Evolutionary conservation across 768 basidiomycete species (phyloP).

Genomic region (Tephrocybe rancida): DNA sequence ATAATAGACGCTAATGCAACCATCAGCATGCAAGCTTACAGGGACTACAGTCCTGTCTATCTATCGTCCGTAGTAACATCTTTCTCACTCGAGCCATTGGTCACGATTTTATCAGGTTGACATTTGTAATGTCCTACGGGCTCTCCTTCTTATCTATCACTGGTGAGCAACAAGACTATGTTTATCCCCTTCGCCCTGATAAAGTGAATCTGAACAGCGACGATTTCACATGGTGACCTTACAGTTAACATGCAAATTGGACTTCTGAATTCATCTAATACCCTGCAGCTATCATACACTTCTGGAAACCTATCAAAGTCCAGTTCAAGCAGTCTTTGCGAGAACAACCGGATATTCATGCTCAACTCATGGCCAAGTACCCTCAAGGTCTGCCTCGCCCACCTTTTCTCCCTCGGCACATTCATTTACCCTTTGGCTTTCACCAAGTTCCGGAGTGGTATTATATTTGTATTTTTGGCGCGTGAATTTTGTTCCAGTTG

Average conservation of each 20-base stretch:
- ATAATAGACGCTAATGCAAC: conserved; percentile 42
- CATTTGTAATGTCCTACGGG: conserved; percentile 59
- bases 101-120: conserved; percentile 36
- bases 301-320: conserved; percentile 57
- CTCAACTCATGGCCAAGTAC: conserved; percentile 59
- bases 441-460: conserved; percentile 62
- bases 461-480: conserved; percentile 54
- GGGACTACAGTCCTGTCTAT: conserved; percentile 49
- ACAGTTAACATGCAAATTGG: background rate
- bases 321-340: conserved; percentile 52
- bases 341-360: conserved; percentile 63
- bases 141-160: conserved; percentile 68
- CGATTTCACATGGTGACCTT: conserved; percentile 42
- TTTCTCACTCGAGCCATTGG: background rate
- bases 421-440: background rate
- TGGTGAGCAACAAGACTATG: conserved; percentile 28
- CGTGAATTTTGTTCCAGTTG: conserved; percentile 9
- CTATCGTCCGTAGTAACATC: conserved; percentile 36
- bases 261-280: background rate
- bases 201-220: conserved; percentile 30
- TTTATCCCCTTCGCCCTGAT: background rate
- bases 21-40: conserved; percentile 46
- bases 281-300: conserved; percentile 46
- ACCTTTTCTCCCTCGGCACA: background rate
- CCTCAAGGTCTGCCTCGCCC: conserved; percentile 36